phyloP scores from a whole-genome alignment of 73 alveolate species.

The Stentor coeruleus region DNA sequence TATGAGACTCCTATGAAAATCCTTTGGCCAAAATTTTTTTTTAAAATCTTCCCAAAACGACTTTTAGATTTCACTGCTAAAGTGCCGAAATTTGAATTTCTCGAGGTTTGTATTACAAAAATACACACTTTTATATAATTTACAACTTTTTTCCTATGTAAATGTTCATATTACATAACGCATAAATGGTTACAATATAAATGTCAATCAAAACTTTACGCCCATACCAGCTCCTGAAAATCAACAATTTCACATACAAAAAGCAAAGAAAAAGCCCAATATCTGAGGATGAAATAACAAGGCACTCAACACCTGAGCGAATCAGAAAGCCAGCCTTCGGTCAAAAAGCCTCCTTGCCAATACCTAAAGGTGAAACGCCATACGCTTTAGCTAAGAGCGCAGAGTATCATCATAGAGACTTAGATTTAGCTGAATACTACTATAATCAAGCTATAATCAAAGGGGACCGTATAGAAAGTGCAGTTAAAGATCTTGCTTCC shows the following conservation, averaged over 20 bases:
- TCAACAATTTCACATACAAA: too few species aligned
- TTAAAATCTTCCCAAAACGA: too few species aligned
- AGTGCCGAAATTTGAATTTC: too few species aligned
- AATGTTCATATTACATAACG: too few species aligned
- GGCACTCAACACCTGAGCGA: not conserved
- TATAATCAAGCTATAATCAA: not conserved
- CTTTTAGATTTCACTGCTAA: too few species aligned
- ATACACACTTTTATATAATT: too few species aligned
- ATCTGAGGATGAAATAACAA: not conserved
- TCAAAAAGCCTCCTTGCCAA: constrained; percentile 19
- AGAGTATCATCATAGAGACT: constrained; percentile 12
- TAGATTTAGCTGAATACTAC: constrained; percentile 20
- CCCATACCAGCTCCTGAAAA: not conserved
- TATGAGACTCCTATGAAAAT: too few species aligned
- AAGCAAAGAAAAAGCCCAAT: not conserved
- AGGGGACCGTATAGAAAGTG: constrained; percentile 20
- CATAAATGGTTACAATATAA: too few species aligned
- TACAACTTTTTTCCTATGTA: too few species aligned
- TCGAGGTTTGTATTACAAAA: too few species aligned
- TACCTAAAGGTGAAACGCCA: constrained; percentile 30
- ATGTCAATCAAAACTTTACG: constrained; percentile 3
- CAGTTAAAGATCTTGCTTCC: constrained; percentile 23
- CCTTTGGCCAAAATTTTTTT: too few species aligned
- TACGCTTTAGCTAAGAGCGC: constrained; percentile 25
- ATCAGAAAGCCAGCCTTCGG: not conserved